Evolutionary conservation across 2,329 filamentous ascomycete species (phyloP).

Genomic region (Tolypocladium nubicola): DNA sequence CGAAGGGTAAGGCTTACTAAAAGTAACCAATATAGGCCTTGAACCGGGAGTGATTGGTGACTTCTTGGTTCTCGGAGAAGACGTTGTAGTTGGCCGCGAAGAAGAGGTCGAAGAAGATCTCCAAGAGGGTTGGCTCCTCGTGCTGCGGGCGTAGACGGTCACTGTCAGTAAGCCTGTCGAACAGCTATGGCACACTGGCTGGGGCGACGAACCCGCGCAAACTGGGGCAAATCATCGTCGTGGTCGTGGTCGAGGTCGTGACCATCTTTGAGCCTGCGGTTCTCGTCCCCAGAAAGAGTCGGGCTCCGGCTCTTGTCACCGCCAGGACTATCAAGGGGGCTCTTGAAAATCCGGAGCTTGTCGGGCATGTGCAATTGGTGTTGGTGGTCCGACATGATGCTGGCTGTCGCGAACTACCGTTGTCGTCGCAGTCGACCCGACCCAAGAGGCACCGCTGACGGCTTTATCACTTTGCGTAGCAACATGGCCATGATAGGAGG

Average conservation of each 20-base stretch:
- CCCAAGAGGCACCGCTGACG: neutral
- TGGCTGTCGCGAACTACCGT: neutral
- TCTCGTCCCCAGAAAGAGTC: neutral
- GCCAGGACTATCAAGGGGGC: conserved; percentile 12
- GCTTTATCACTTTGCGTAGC: neutral
- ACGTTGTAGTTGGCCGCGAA: conserved; percentile 52
- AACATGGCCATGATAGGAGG: neutral
- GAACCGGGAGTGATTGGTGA: conserved; percentile 20
- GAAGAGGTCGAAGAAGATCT: conserved; percentile 28
- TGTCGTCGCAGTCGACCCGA: neutral
- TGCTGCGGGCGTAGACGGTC: conserved; percentile 11
- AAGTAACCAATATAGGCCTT: conserved; percentile 26
- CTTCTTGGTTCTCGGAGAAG: conserved; percentile 29
- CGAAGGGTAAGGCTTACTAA: conserved; percentile 9
- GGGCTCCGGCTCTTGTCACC: conserved; percentile 5
- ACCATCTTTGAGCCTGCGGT: neutral
- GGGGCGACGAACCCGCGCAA: conserved; percentile 12
- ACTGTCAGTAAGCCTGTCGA: neutral
- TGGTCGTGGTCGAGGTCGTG: neutral
- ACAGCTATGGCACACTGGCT: no score
- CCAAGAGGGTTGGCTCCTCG: conserved; percentile 23
- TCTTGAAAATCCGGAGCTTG: conserved; percentile 21
- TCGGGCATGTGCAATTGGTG: conserved; percentile 4
- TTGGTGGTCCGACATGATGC: conserved; percentile 8
- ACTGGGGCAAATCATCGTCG: conserved; percentile 11